Conservation (phyloP, 164 flowering plant species). For the Vitis riparia region DNA sequence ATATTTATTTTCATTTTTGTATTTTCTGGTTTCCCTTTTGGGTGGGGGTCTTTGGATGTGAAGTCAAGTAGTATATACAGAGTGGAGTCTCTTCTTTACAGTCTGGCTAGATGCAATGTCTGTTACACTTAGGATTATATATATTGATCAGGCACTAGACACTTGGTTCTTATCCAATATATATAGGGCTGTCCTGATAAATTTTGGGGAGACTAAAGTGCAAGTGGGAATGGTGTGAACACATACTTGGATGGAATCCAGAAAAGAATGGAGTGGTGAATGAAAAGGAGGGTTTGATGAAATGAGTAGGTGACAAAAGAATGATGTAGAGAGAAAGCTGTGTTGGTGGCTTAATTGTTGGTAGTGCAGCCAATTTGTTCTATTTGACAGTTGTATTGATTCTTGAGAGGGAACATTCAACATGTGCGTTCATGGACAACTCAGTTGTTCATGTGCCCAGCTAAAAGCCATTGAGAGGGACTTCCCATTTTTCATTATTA, state of each 20-base stretch:
- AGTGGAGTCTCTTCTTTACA: conserved; percentile 28
- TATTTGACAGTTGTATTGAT: conserved; percentile 27
- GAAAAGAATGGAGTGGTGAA: neutral
- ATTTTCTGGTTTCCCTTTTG: conserved; percentile 1
- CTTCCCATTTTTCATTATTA: no score
- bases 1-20: neutral
- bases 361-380: conserved; percentile 2
- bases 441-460: conserved; percentile 1
- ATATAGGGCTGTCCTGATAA: no score
- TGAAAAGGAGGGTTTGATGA: conserved; percentile 2
- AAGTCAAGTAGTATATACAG: conserved; percentile 23
- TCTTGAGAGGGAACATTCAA: conserved; percentile 18
- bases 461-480: conserved; percentile 16
- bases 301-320: conserved; percentile 5
- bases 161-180: neutral
- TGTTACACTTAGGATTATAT: no score
- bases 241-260: no score
- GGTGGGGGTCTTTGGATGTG: conserved; percentile 5
- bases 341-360: conserved; percentile 8
- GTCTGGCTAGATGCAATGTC: conserved; percentile 18
- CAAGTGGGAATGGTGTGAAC: no score
- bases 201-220: no score
- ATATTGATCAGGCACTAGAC: no score
- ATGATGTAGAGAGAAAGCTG: neutral
- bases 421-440: conserved; percentile 25